Evolutionary conservation across 2,329 filamentous ascomycete species (phyloP).

Genomic region (Sclerotiophoma versabilis): DNA sequence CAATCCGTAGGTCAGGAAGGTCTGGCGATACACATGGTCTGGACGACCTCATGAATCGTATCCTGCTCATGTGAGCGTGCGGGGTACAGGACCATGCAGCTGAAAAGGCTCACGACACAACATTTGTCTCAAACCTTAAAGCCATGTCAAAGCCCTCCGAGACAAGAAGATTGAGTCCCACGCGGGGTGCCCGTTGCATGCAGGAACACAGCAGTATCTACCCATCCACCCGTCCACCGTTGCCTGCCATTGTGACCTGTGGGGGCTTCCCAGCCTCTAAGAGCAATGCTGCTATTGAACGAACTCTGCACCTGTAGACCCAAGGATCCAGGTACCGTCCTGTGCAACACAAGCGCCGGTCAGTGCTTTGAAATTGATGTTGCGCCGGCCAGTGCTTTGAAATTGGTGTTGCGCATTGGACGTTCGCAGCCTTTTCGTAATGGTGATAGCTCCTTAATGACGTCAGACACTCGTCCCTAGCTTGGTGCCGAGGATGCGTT

Average conservation of each 20-base stretch:
- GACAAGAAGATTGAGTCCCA: background rate
- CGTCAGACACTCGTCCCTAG: constrained; percentile 14
- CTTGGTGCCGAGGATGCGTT: constrained; percentile 8
- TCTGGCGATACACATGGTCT: constrained; percentile 6
- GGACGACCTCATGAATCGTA: constrained; percentile 2
- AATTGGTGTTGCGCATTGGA: constrained; percentile 13
- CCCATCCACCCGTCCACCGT: constrained; percentile 1
- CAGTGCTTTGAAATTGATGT: too few species aligned
- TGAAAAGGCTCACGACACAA: background rate
- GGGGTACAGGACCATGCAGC: constrained; percentile 2
- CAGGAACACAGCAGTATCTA: constrained; percentile 12
- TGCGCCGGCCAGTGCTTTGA: constrained; percentile 14
- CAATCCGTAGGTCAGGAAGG: constrained; percentile 4
- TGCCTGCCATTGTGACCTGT: constrained; percentile 4
- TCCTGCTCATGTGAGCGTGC: constrained; percentile 8
- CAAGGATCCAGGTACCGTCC: constrained; percentile 2
- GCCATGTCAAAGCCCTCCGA: background rate
- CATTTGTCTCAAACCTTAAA: background rate
- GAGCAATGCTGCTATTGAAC: background rate
- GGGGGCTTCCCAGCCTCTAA: background rate
- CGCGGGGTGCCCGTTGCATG: constrained; percentile 10
- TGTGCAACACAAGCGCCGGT: background rate
- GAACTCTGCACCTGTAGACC: background rate
- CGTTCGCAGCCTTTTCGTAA: constrained; percentile 18
- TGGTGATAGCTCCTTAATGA: constrained; percentile 16